Base-by-base conservation (phyloP, 2,329 filamentous ascomycete genomes). In the Phoma herbarum region DNA sequence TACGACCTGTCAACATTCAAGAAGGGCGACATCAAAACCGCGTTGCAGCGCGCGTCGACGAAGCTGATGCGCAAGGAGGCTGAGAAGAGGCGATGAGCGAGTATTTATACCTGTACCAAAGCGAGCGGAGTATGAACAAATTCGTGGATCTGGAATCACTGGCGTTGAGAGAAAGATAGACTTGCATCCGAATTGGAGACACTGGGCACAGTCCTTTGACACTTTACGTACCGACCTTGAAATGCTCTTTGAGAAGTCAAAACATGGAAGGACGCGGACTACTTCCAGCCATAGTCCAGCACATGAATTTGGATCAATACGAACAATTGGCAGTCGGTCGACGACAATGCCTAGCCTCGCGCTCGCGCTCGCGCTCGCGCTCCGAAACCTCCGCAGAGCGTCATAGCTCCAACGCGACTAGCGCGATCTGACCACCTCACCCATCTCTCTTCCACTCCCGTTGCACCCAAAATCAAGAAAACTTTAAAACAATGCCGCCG, bases 1-100 rank as follows among this genome's bases (percentile, higher is more conserved):
- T 99, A 97, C 78, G 92, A 99, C 71, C 78, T 97, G 11, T 84
- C 88, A 1, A 85, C 85, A 0, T 97, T 98, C 78, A 87, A 78
- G 43, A 92, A 96, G 76, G 92, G 93, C 52, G 93, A 97, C 60
- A 88, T 97, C 66, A 93, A 90, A 80, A 88, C 85, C 78, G 82
- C 84, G 2, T 74, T 89, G 55, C 78, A 83, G 66, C 80, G 84
- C 49, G 81, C 84, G 10, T 75, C 78, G 23, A 85, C 86, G 41
- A 83, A 85, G 70, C 78, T 88, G 47, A 77, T 81, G 64, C 80
- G 85, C 53, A 84, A 83, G 66, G 80, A 85, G 63, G 69, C 65
- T 0, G 69, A 70, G 43, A 70, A 70, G 56, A 63, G 64, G 26
- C 58, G 60, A 43, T 43, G 23, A 43, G 39, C 39, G 39, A 16